Evolutionary conservation across 2,329 filamentous ascomycete species (phyloP), one percentile per base, ranked within the genome.

Genomic region (Nemania serpens): DNA sequence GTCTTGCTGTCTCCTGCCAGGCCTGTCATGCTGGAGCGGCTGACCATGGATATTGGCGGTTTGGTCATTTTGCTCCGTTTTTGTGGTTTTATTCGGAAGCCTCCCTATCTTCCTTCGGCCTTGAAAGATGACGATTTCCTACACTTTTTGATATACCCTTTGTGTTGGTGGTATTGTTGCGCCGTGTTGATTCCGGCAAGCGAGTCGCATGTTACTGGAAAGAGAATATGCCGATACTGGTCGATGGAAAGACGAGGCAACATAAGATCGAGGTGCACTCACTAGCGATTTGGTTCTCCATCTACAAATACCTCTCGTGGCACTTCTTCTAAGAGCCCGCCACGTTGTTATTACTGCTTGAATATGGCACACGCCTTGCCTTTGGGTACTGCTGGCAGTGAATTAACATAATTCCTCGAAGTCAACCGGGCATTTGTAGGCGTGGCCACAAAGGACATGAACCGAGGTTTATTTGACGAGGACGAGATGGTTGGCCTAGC

Each of bases 121-220:
- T 55, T 46, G 37, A 46, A 46, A 50, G 60, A 50, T 50, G 52
- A 20, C 18, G n/a, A 49, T 29, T 60, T 66, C 54, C 29, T 58
- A 42, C 25, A 17, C 51, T 67, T 59, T 47, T 70, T 67, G 63
- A 68, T 69, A 72, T 74, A 73, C 71, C 68, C 66, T 57, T 68
- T 58, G 51, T 55, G 51, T 59, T 59, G 42, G 53, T 50, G 52
- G 54, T 56, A 62, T 61, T 39, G 13, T 37, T 57, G 49, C 39
- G 55, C 43, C 17, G 55, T 56, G 25, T 52, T 53, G 29, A 34
- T 63, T 59, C 29, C 47, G 48, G n/a, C 39, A 33, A 59, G 52
- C 46, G 53, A 46, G 51, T 56, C 41, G 45, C 25, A 50, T 57
- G 29, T 37, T 13, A 42, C 37, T 42, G 20, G 34, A 48, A 55